Evolutionary conservation across 2,329 filamentous ascomycete genomes (phyloP).

Genomic region (Dactylella cylindrospora): DNA sequence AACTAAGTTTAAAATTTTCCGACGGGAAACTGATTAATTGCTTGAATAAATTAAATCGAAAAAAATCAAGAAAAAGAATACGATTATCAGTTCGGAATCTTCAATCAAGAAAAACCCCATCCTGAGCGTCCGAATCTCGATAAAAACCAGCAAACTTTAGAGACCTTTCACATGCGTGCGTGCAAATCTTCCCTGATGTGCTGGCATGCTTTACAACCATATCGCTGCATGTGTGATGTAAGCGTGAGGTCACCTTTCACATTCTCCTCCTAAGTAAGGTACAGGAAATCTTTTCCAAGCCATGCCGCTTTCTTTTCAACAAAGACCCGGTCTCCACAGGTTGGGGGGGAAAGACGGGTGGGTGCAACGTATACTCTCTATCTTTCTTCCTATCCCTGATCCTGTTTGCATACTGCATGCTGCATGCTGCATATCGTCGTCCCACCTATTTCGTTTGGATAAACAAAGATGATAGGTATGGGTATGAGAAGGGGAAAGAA

Average conservation of each 20-base stretch:
- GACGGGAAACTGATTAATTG: neutral
- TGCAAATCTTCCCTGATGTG: conserved; percentile 27
- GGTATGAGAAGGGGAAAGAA: too few relatives aligned
- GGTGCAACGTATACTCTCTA: too few relatives aligned
- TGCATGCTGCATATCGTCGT: conserved; percentile 21
- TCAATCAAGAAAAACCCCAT: neutral
- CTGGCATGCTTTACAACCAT: conserved; percentile 26
- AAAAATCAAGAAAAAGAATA: neutral
- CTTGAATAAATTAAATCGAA: neutral
- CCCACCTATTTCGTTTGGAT: too few relatives aligned
- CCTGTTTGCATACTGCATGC: conserved; percentile 6
- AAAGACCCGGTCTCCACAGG: too few relatives aligned
- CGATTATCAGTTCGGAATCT: neutral
- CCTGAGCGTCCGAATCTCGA: neutral
- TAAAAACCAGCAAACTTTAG: too few relatives aligned
- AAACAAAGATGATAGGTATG: too few relatives aligned
- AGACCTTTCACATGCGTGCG: conserved; percentile 3
- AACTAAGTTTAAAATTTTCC: too few relatives aligned
- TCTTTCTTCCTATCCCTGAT: too few relatives aligned
- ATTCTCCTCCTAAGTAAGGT: too few relatives aligned
- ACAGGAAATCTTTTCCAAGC: too few relatives aligned
- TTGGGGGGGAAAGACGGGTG: too few relatives aligned
- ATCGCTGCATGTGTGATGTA: conserved; percentile 40
- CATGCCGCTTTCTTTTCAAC: too few relatives aligned
- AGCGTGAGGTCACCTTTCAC: conserved; percentile 31